These are phyloP conservation scores for Tremellales sp. DNA, from an alignment of 1,284 basidiomycete species.

Conservation along the genomic window DNA sequence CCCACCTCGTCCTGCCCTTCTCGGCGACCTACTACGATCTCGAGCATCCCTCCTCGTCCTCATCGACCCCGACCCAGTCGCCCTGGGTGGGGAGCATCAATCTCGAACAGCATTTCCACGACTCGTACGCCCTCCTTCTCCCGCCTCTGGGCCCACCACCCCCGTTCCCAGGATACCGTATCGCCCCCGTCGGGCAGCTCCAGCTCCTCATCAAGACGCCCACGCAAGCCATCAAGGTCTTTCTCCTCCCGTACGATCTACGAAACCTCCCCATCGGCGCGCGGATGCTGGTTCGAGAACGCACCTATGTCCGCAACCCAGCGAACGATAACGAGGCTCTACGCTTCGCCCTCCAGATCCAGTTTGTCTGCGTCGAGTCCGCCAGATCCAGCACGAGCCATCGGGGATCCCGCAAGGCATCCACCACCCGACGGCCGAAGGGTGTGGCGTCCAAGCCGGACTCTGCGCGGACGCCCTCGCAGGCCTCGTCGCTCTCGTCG, in stretches of 20 bases:
- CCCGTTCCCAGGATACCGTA: conserved; percentile 51
- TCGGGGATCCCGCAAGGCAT: conserved; percentile 5
- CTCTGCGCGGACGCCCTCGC: background rate
- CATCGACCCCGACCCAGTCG: conserved; percentile 22
- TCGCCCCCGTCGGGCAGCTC: conserved; percentile 52
- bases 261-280: conserved; percentile 41
- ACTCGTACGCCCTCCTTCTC: conserved; percentile 2
- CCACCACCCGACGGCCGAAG: conserved; percentile 8
- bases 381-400: background rate
- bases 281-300: conserved; percentile 40
- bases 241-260: conserved; percentile 54
- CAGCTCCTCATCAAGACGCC: conserved; percentile 54
- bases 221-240: conserved; percentile 51
- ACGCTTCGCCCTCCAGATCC: conserved; percentile 50
- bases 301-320: conserved; percentile 29
- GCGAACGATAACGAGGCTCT: conserved; percentile 31
- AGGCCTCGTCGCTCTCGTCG: background rate
- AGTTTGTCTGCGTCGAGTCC: conserved; percentile 41
- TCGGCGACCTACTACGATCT: conserved; percentile 45
- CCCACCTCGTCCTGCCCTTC: conserved; percentile 38
- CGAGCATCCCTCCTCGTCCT: conserved; percentile 11
- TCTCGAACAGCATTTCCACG: conserved; percentile 37
- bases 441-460: background rate
- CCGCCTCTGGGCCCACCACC: conserved; percentile 33
- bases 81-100: conserved; percentile 47